phyloP scores from a whole-genome alignment of 176 grass and related monocot species.

The Musa beccarii region DNA sequence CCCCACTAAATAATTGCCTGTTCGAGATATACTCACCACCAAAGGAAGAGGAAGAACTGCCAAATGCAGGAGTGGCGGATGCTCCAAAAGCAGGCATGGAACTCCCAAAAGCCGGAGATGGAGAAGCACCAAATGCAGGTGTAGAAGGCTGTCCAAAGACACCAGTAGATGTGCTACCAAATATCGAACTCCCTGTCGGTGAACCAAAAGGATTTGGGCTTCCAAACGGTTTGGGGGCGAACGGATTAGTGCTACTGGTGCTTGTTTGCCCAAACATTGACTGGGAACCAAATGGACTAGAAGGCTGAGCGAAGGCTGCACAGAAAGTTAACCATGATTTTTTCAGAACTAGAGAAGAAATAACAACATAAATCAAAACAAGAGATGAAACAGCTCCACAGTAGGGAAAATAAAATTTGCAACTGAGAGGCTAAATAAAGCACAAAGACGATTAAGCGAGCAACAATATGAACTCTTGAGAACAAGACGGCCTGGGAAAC shows the following conservation, averaged over 20 bases:
- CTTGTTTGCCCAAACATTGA: conserved; percentile 49
- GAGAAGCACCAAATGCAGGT: conserved; percentile 14
- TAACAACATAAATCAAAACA: too few species aligned
- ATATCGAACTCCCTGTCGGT: conserved; percentile 44
- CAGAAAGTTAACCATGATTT: not conserved
- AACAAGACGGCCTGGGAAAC: too few species aligned
- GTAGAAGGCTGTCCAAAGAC: conserved; percentile 45
- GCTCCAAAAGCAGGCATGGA: conserved; percentile 28
- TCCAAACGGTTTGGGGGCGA: conserved; percentile 68
- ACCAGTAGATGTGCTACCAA: conserved; percentile 46
- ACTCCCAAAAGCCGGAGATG: conserved; percentile 16
- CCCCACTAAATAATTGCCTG: not conserved
- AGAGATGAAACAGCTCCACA: too few species aligned
- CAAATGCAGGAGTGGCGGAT: conserved; percentile 40
- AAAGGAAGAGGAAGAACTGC: conserved; percentile 28
- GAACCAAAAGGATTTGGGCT: conserved; percentile 47
- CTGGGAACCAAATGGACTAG: conserved; percentile 48
- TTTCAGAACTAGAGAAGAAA: not conserved
- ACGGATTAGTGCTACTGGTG: conserved; percentile 39
- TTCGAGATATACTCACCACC: not conserved
- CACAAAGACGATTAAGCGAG: too few species aligned
- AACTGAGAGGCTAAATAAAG: too few species aligned
- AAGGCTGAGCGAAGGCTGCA: conserved; percentile 46
- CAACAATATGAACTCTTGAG: too few species aligned
- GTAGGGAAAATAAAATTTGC: too few species aligned